Evolutionary conservation across 2,329 filamentous ascomycete species (phyloP), one percentile per base, ranked within the genome.

Genomic region (Sporothrix inflata): DNA sequence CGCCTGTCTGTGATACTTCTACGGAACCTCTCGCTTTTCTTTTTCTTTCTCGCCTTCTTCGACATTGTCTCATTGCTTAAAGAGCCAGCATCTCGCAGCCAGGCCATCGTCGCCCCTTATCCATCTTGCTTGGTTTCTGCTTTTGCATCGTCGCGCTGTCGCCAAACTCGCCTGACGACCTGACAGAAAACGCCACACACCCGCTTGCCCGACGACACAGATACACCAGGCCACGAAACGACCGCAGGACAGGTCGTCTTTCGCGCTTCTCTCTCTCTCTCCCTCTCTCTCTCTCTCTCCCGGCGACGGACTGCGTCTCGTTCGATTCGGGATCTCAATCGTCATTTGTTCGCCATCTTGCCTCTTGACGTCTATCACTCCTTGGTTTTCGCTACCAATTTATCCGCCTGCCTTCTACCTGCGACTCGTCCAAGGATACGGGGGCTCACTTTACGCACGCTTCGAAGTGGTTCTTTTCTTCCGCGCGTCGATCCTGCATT

Each of bases 401-500:
- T 57, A 51, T 42, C 65, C 63, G 24, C 66, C 55, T 45, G 63
- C 70, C 45, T 65, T 68, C 42, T n/a, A 27, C 40, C 30, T 51
- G 55, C 24, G 42, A 57, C 70, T 45, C 11, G 14, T 47, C 38
- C 40, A 51, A 70, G 55, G 21, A 34, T 21, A 34, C 11, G 24
- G 27, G 8, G 19, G 9, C 12, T 63, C 21, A 19, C 40, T 49
- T 12, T 5, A 53, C 42, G 16, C 55, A 30, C n/a, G 16, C 51
- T n/a, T 68, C 70, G 47, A 63, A 72, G 12, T 21, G 11, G 21
- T 47, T 66, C 57, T 38, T 34, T 57, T 42, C n/a, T 53, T 53
- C 40, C 27, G 65, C 51, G 14, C 71, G 71, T 49, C 68, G 57
- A 70, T 74, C 70, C 68, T 45, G 72, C 73, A 73, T 75, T 73